Evolutionary conservation across 2,329 filamentous ascomycete species (phyloP).

Genomic region (Hypoxylon sp.): DNA sequence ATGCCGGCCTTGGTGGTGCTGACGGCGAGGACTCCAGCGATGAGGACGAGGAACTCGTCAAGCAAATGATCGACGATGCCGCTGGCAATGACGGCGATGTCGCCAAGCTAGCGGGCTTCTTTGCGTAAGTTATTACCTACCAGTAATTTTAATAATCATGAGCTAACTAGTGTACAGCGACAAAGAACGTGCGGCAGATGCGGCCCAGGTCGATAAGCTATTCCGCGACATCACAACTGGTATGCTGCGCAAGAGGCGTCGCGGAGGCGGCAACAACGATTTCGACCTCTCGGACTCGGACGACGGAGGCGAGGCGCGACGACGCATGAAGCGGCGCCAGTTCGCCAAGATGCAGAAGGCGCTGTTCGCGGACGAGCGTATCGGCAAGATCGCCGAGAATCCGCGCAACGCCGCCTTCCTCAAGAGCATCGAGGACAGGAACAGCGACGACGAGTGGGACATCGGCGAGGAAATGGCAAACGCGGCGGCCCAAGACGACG

Average conservation of each 20-base stretch:
- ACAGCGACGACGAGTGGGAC: constrained; percentile 80
- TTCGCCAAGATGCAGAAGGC: constrained; percentile 93
- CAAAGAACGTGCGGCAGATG: constrained; percentile 81
- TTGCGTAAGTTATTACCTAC: constrained; percentile 76
- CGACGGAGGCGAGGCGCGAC: constrained; percentile 81
- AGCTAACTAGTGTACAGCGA: constrained; percentile 64
- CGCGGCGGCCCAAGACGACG: constrained; percentile 54
- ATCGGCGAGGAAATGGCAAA: constrained; percentile 70
- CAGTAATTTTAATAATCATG: constrained; percentile 1
- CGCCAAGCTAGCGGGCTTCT: constrained; percentile 84
- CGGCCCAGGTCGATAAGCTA: constrained; percentile 89
- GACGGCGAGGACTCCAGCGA: constrained; percentile 87
- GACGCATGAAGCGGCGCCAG: constrained; percentile 85
- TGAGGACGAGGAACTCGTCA: constrained; percentile 76
- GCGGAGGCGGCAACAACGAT: constrained; percentile 71
- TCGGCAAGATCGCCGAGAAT: constrained; percentile 90
- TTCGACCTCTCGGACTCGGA: constrained; percentile 92
- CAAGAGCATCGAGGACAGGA: constrained; percentile 86
- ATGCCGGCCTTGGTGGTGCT: constrained; percentile 89
- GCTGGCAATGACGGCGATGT: constrained; percentile 82
- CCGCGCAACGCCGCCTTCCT: constrained; percentile 92
- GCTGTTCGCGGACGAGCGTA: constrained; percentile 86
- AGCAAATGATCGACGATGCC: constrained; percentile 91
- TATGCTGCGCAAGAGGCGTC: constrained; percentile 79
- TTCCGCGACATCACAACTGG: constrained; percentile 94